Conservation (phyloP, 1,139 yeast species). For the Groenewaldozyma auringiensis region DNA sequence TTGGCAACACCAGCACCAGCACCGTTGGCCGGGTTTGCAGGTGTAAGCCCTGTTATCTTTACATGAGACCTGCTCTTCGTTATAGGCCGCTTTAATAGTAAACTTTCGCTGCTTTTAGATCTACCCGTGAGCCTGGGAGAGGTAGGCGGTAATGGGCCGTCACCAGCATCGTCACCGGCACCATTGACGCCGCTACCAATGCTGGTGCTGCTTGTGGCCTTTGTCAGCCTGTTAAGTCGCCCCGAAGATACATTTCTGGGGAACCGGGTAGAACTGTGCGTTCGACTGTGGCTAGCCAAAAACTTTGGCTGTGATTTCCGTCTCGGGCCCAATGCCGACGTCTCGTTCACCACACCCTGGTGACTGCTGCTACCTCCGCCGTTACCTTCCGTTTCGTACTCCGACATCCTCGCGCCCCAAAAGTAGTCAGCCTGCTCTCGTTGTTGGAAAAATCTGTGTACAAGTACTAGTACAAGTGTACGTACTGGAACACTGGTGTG, state of each 20-base stretch:
- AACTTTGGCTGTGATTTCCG: conserved; percentile 4
- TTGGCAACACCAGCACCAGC: not conserved
- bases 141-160: not conserved
- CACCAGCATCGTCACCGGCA: not conserved
- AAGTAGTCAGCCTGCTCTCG: no score
- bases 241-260: conserved; percentile 15
- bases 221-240: conserved; percentile 12
- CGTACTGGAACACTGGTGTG: not conserved
- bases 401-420: no score
- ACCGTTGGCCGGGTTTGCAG: not conserved
- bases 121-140: not conserved
- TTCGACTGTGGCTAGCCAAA: conserved; percentile 3
- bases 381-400: no score
- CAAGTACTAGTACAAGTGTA: not conserved
- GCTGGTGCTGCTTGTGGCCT: not conserved
- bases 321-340: not conserved
- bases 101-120: conserved; percentile 1
- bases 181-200: not conserved
- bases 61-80: not conserved
- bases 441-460: no score
- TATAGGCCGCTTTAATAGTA: conserved; percentile 1
- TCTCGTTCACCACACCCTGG: no score
- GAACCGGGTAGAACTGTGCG: conserved; percentile 13
- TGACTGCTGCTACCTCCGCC: no score
- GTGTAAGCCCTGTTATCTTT: not conserved